These are phyloP conservation scores for Stereum hirsutum DNA, from an alignment of 1,284 basidiomycete species.

Conservation along the genomic window DNA sequence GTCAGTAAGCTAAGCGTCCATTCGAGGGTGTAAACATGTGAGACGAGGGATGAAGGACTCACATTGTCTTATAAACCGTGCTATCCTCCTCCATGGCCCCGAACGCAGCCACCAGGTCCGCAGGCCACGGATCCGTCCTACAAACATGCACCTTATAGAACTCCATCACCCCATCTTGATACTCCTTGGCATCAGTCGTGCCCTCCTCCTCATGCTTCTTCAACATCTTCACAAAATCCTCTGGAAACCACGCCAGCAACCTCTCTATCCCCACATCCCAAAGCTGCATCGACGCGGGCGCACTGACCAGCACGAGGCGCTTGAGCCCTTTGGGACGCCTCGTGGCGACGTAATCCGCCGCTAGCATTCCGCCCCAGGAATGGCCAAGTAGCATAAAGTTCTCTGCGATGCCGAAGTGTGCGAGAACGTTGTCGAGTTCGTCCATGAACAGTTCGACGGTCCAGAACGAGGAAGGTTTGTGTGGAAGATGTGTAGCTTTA, in stretches of 20 bases:
- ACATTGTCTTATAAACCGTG: constrained; percentile 19
- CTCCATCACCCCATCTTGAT: constrained; percentile 10
- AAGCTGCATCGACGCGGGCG: constrained; percentile 16
- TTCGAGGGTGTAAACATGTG: not conserved
- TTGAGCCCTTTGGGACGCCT: constrained; percentile 24
- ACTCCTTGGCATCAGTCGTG: not conserved
- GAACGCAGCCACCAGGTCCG: constrained; percentile 11
- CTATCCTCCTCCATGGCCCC: constrained; percentile 16
- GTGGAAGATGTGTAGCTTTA: constrained; percentile 28
- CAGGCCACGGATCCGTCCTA: constrained; percentile 16
- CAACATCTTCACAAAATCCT: not conserved
- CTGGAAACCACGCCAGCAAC: not conserved
- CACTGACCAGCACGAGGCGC: constrained; percentile 23
- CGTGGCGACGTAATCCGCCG: constrained; percentile 17
- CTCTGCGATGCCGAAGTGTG: constrained; percentile 25
- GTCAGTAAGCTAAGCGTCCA: too few species aligned
- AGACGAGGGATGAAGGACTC: constrained; percentile 1
- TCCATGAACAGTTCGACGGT: constrained; percentile 36
- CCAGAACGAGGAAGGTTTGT: constrained; percentile 32
- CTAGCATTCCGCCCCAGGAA: constrained; percentile 39
- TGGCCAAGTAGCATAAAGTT: constrained; percentile 36
- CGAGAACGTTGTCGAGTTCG: constrained; percentile 36
- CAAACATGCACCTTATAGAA: constrained; percentile 19
- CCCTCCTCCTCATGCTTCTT: constrained; percentile 1
- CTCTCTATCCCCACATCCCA: not conserved